phyloP scores from a whole-genome alignment of 2,329 filamentous ascomycete genomes.

The Thyridium curvatum region DNA sequence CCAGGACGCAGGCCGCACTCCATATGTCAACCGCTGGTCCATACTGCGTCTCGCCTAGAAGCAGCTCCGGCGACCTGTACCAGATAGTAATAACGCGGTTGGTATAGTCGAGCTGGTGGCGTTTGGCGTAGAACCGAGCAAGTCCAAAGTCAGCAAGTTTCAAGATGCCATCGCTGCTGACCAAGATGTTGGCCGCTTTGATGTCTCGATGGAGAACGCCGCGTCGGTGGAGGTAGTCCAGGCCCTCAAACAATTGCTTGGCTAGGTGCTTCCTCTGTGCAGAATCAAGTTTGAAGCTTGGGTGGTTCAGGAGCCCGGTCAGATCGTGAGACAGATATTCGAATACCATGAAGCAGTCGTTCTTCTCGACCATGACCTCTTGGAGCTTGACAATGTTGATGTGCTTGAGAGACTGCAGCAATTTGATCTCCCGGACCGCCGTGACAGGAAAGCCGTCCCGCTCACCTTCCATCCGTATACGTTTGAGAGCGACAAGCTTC shows the following conservation, averaged over 20 bases:
- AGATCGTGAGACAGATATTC: conserved; percentile 96
- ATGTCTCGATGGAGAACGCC: conserved; percentile 97
- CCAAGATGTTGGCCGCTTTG: conserved; percentile 94
- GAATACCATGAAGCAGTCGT: conserved; percentile 99
- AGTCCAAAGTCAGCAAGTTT: conserved; percentile 96
- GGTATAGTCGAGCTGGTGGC: conserved; percentile 87
- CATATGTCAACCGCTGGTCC: conserved; percentile 89
- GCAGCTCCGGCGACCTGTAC: conserved; percentile 88
- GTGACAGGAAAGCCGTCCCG: conserved; percentile 87
- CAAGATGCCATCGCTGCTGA: conserved; percentile 80
- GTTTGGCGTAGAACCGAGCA: conserved; percentile 92
- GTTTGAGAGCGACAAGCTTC: conserved; percentile 76
- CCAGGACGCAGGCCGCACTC: conserved; percentile 94
- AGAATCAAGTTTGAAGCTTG: conserved; percentile 76
- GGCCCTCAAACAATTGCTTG: conserved; percentile 85
- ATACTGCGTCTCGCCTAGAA: conserved; percentile 86
- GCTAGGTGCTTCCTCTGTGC: conserved; percentile 91
- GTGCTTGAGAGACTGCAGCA: conserved; percentile 81
- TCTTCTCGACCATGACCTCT: conserved; percentile 97
- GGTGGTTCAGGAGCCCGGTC: conserved; percentile 91
- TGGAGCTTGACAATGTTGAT: conserved; percentile 75
- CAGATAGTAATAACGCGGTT: conserved; percentile 99
- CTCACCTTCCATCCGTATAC: conserved; percentile 91
- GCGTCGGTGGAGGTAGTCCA: conserved; percentile 87
- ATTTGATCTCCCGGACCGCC: conserved; percentile 83